These are phyloP conservation scores for Geotrichum klebahnii DNA, from an alignment of 1,139 yeast genomes.

Conservation along the genomic window DNA sequence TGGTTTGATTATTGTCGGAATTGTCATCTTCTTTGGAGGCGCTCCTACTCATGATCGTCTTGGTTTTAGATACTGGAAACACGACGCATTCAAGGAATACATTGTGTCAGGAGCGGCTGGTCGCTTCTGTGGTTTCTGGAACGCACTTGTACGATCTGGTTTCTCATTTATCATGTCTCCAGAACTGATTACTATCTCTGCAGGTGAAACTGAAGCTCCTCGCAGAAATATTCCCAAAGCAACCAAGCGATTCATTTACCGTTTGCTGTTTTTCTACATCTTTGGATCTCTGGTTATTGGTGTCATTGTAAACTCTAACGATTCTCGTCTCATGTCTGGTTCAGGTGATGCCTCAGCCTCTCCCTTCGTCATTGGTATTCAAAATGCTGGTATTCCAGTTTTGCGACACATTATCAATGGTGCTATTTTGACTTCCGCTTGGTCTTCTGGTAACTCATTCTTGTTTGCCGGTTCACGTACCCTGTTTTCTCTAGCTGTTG, in stretches of 20 bases:
- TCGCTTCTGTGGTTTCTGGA: conserved; percentile 61
- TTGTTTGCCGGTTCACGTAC: conserved; percentile 44
- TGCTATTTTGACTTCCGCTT: conserved; percentile 59
- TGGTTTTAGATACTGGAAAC: conserved; percentile 69
- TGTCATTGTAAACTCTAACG: conserved; percentile 54
- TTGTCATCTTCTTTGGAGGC: conserved; percentile 71
- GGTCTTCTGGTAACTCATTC: conserved; percentile 46
- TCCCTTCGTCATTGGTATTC: conserved; percentile 63
- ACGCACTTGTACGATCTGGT: conserved; percentile 57
- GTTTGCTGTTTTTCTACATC: conserved; percentile 56
- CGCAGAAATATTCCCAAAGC: conserved; percentile 59
- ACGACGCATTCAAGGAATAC: conserved; percentile 59
- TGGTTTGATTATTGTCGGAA: conserved; percentile 65
- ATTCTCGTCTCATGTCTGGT: conserved; percentile 42
- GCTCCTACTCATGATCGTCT: conserved; percentile 60
- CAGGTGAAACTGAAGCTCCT: conserved; percentile 71
- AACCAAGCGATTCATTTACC: conserved; percentile 57
- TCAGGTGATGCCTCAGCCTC: conserved; percentile 54
- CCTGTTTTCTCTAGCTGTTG: conserved; percentile 43
- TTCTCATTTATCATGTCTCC: conserved; percentile 58
- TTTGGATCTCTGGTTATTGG: conserved; percentile 54
- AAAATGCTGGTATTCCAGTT: conserved; percentile 50
- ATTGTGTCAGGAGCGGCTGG: conserved; percentile 47
- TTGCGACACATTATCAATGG: conserved; percentile 64
- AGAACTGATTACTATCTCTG: conserved; percentile 68